Conservation (phyloP, 2,329 filamentous ascomycete genomes). For the Claviceps africana region DNA sequence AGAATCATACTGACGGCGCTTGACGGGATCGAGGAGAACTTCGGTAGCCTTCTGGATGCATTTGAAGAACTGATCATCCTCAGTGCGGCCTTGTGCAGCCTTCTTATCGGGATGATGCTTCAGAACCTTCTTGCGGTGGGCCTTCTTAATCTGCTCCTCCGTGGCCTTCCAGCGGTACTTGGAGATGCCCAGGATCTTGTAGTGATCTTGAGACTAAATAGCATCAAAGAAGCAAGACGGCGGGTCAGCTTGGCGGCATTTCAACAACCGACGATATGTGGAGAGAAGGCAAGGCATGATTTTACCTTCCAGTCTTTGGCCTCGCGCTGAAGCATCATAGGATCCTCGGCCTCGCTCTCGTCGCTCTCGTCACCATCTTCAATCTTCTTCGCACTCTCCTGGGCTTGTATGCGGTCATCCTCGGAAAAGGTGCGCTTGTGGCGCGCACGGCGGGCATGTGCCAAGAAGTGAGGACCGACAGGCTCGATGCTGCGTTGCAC, state of each 20-base stretch:
- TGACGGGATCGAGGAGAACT: slow-evolving; percentile 78
- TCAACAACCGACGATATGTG: no score
- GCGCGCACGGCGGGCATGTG: slow-evolving; percentile 86
- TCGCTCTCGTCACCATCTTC: slow-evolving; percentile 84
- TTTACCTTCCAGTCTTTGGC: slow-evolving; percentile 98
- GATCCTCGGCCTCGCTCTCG: slow-evolving; percentile 86
- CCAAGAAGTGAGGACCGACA: slow-evolving; percentile 93
- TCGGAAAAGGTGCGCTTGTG: slow-evolving; percentile 98
- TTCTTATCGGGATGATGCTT: slow-evolving; percentile 99
- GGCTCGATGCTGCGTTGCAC: slow-evolving; percentile 85
- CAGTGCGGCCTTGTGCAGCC: slow-evolving; percentile 70
- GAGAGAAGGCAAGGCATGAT: no score
- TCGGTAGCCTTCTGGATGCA: slow-evolving; percentile 98
- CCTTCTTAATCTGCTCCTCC: slow-evolving; percentile 96
- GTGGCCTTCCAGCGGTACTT: slow-evolving; percentile 88
- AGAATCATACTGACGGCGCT: slow-evolving; percentile 89
- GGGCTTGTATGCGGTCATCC: slow-evolving; percentile 93
- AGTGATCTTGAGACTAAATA: slow-evolving; percentile 78
- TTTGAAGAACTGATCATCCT: slow-evolving; percentile 99
- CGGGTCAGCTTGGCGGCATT: neutral
- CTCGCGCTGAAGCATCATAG: slow-evolving; percentile 79
- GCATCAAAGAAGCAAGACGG: neutral
- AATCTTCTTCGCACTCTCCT: slow-evolving; percentile 87
- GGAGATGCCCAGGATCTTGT: slow-evolving; percentile 83
- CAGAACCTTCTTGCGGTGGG: slow-evolving; percentile 98